Evolutionary conservation across 129 eudicot species (phyloP).

Genomic region (Flaveria trinervia): DNA sequence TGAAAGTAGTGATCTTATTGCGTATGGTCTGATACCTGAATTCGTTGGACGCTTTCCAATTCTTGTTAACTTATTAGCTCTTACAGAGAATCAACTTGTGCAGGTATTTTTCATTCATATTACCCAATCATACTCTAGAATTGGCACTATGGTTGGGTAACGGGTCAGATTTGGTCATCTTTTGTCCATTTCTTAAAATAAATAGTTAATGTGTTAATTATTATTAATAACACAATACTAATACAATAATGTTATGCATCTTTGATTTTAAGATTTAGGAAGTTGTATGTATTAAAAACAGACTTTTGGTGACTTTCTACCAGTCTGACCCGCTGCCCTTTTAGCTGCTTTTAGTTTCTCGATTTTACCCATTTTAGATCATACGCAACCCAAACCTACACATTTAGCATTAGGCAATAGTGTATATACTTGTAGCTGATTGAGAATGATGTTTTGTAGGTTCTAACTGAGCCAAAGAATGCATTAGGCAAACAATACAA

Average conservation of each 20-base stretch:
- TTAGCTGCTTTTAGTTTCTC: neutral
- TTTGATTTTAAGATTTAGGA: neutral
- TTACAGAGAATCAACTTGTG: slow-evolving; percentile 93
- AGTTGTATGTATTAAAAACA: neutral
- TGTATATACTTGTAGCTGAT: neutral
- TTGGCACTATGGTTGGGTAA: neutral
- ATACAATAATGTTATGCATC: neutral
- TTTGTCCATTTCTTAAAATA: neutral
- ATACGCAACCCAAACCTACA: neutral
- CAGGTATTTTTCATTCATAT: slow-evolving; percentile 51
- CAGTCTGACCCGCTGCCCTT: neutral
- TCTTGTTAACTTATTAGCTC: slow-evolving; percentile 93
- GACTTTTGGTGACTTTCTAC: neutral
- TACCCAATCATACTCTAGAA: neutral
- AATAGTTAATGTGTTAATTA: neutral
- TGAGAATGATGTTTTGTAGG: slow-evolving; percentile 49
- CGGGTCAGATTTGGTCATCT: neutral
- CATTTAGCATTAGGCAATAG: neutral
- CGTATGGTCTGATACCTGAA: slow-evolving; percentile 96
- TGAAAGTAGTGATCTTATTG: slow-evolving; percentile 95
- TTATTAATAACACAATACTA: neutral
- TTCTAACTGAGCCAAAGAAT: slow-evolving; percentile 90
- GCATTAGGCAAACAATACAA: slow-evolving; percentile 97
- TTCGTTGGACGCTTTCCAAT: slow-evolving; percentile 96
- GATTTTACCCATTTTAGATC: neutral